Evolutionary conservation across 73 alveolate genomes (phyloP), one percentile per base, ranked within the genome.

Genomic region (Paramecium caudatum): DNA sequence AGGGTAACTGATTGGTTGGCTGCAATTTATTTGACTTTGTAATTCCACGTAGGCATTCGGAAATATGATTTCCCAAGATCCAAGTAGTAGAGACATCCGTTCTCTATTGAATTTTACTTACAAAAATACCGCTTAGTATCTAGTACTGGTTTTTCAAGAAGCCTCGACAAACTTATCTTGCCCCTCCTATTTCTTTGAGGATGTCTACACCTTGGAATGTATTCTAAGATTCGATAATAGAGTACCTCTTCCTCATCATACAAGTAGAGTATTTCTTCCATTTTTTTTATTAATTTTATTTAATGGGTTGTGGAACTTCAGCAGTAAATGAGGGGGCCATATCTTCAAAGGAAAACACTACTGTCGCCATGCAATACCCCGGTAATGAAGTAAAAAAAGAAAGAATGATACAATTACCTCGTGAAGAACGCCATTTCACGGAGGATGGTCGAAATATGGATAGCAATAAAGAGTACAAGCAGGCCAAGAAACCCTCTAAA

Each of bases 211-310:
- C 47, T 65, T 65, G 1, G 39, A 65, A 65, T 3, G 50, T 33
- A 32, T 65, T 65, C 83, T 65, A 25, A 10, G 13, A 30, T 33
- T 12, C 9, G 15, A 65, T 13, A 10, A 23, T 23, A 10, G 7
- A 8, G 7, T 33, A 65, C 83, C 83, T 65, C 50, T 3, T 65
- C 83, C 49, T 65, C 83, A 65, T 65, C 83, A 65, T 65, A 65
- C 8, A 65, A 30, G 34, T 65, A 65, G 39, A 65, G 50, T 7
- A 65, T 65, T 33, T 65, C 83, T 32, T 65, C 49, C 83, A 65
- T 65, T 33, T 30, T 65, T 65, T 41, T 41, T 6, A 65, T 33
- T 25, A 65, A 65, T 33, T 65, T 65, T 33, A 55, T 55, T 55
- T 55, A 55, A 23, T 55, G 78, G 78, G 78, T 50, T 50, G 78